Conservation (phyloP, 2,329 filamentous ascomycete species). For the Lasiodiplodia gonubiensis region DNA sequence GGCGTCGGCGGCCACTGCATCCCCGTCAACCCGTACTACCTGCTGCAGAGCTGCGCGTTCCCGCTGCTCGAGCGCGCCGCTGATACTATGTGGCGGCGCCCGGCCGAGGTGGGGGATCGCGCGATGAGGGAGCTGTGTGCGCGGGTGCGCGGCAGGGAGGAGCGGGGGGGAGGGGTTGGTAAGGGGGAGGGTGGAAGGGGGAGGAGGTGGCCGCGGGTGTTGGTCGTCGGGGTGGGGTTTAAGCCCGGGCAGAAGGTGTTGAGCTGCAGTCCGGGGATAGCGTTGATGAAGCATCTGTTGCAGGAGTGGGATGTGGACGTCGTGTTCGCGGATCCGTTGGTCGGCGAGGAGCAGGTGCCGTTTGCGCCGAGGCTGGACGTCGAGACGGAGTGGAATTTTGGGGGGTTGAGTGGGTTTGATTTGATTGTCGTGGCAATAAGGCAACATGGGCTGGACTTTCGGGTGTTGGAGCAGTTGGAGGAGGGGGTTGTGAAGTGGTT, state of each 20-base stretch:
- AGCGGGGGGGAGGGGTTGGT: too few species aligned
- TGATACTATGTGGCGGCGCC: conserved; percentile 53
- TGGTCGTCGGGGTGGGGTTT: conserved; percentile 62
- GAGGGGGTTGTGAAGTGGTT: conserved; percentile 37
- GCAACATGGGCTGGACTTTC: conserved; percentile 52
- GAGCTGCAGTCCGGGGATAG: conserved; percentile 56
- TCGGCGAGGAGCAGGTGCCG: conserved; percentile 51
- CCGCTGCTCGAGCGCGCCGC: conserved; percentile 55
- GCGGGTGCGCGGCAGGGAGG: conserved; percentile 21
- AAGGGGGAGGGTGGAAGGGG: neutral
- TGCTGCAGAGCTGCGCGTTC: conserved; percentile 56
- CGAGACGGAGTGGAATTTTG: conserved; percentile 46
- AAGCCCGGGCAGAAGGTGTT: conserved; percentile 57
- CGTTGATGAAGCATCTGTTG: conserved; percentile 45
- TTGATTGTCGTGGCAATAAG: conserved; percentile 54
- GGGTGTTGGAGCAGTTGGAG: conserved; percentile 44
- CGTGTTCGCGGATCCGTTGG: conserved; percentile 53
- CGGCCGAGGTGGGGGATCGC: conserved; percentile 40
- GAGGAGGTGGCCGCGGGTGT: conserved; percentile 43
- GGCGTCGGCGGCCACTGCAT: conserved; percentile 64
- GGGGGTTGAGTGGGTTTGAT: conserved; percentile 50
- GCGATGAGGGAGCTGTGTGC: conserved; percentile 9
- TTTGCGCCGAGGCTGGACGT: conserved; percentile 50
- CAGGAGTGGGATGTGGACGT: conserved; percentile 51
- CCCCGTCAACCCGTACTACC: conserved; percentile 61